phyloP scores from a whole-genome alignment of 2,329 filamentous ascomycete genomes.

The Fusarium anguioides region DNA sequence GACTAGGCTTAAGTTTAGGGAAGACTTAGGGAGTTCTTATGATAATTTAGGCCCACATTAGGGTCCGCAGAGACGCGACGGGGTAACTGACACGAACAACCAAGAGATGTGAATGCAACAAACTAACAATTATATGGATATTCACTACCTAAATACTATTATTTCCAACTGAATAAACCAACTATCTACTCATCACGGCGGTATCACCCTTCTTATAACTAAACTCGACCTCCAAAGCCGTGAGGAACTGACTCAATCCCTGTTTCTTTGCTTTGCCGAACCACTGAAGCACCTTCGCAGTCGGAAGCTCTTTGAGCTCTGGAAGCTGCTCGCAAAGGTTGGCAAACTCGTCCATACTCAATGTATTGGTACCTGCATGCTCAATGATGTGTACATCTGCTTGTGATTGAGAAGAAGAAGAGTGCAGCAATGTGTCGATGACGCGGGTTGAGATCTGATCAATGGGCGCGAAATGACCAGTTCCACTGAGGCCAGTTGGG shows the following conservation, averaged over 20 bases:
- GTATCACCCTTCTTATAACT: not conserved
- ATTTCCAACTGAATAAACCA: too few species aligned
- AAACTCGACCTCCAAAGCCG: conserved; percentile 1
- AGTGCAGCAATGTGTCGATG: not conserved
- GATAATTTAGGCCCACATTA: too few species aligned
- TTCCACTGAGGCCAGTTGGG: not conserved
- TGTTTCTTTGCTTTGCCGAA: conserved; percentile 2
- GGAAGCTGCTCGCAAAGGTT: not conserved
- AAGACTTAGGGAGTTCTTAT: too few species aligned
- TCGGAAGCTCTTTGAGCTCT: conserved; percentile 1
- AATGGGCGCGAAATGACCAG: not conserved
- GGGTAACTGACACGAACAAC: too few species aligned
- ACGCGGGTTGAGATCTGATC: not conserved
- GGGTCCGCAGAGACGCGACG: too few species aligned
- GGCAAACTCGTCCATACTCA: conserved; percentile 1
- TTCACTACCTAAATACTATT: too few species aligned
- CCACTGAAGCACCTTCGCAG: not conserved
- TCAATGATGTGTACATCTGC: not conserved
- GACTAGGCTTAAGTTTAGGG: too few species aligned
- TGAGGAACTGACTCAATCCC: conserved; percentile 1
- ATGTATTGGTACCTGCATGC: not conserved
- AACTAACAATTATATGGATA: too few species aligned
- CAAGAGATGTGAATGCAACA: too few species aligned
- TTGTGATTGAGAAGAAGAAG: too few species aligned
- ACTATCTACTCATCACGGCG: not conserved